These are phyloP conservation scores for Lumnitzera littorea DNA, from an alignment of 345 rosid species.

Conservation along the genomic window DNA sequence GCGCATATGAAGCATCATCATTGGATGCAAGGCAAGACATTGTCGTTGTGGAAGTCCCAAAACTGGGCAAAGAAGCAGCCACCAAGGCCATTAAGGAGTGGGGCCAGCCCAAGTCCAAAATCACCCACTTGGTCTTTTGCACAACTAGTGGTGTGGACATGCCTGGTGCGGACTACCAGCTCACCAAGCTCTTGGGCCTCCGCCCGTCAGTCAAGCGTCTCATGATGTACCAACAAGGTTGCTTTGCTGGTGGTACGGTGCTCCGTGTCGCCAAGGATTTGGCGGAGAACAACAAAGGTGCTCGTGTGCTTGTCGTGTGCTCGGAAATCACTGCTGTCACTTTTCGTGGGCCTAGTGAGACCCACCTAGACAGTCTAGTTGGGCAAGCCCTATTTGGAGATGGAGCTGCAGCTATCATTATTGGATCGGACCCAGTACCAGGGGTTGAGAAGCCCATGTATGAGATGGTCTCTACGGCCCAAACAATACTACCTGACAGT, in stretches of 20 bases:
- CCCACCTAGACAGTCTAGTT: slow-evolving; percentile 33
- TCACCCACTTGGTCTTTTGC: slow-evolving; percentile 52
- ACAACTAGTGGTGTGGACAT: slow-evolving; percentile 49
- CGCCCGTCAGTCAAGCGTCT: slow-evolving; percentile 41
- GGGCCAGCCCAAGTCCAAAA: slow-evolving; percentile 52
- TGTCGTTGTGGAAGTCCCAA: slow-evolving; percentile 38
- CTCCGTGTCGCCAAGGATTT: slow-evolving; percentile 50
- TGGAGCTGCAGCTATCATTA: slow-evolving; percentile 36
- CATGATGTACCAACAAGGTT: slow-evolving; percentile 59
- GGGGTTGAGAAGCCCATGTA: slow-evolving; percentile 30
- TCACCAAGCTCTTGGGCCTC: slow-evolving; percentile 49
- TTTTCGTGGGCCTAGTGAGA: slow-evolving; percentile 42
- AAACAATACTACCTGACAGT: slow-evolving; percentile 36
- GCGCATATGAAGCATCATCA: slow-evolving; percentile 35
- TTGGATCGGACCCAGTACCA: slow-evolving; percentile 31
- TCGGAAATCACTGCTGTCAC: slow-evolving; percentile 26
- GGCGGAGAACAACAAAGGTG: slow-evolving; percentile 46
- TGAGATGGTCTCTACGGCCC: slow-evolving; percentile 33
- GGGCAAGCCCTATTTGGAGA: slow-evolving; percentile 49
- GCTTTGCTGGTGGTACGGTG: slow-evolving; percentile 40
- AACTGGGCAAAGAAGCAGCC: slow-evolving; percentile 46
- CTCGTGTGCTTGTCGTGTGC: slow-evolving; percentile 45
- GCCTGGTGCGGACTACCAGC: slow-evolving; percentile 58
- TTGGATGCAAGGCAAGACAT: slow-evolving; percentile 40
- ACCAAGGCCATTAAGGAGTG: slow-evolving; percentile 40